Evolutionary conservation across 208 protist genomes (phyloP).

Genomic region (Crithidia expoeki): DNA sequence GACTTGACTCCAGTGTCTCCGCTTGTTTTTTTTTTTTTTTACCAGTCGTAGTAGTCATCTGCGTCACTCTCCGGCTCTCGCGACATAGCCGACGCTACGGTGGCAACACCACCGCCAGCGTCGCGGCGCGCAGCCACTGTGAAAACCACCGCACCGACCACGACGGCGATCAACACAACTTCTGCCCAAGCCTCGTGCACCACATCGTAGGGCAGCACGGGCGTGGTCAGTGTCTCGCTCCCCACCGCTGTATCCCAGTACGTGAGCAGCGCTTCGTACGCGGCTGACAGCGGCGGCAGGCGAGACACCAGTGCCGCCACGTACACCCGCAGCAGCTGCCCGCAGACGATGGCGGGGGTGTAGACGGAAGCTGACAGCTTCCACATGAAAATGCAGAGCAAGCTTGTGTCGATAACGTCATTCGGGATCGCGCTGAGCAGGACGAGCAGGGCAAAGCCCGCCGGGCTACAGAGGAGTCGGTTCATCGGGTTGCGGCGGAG

Average conservation of each 20-base stretch:
- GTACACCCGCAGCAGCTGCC: constrained; percentile 65
- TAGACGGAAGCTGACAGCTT: constrained; percentile 57
- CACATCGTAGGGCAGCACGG: constrained; percentile 35
- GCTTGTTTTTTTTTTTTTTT: too few relatives aligned
- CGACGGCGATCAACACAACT: constrained; percentile 32
- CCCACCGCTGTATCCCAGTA: constrained; percentile 24
- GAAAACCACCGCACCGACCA: constrained; percentile 41
- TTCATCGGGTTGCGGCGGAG: constrained; percentile 41
- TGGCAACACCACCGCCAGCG: too few relatives aligned
- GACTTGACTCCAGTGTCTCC: too few relatives aligned
- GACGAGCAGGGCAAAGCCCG: constrained; percentile 51
- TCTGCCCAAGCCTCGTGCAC: constrained; percentile 36
- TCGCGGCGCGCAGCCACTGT: constrained; percentile 35
- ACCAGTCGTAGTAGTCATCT: constrained; percentile 32
- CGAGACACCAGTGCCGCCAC: constrained; percentile 42
- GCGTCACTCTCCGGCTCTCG: constrained; percentile 20
- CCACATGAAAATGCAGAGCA: constrained; percentile 47
- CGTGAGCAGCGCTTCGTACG: constrained; percentile 18
- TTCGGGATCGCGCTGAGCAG: constrained; percentile 53
- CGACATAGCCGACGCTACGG: constrained; percentile 9
- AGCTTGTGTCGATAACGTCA: constrained; percentile 46
- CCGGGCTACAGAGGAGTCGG: constrained; percentile 36
- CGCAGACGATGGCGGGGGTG: constrained; percentile 51
- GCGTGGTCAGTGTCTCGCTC: constrained; percentile 6
- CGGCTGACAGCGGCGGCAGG: constrained; percentile 32